phyloP scores from a whole-genome alignment of 208 protist species.

The Leishmania tarentolae region DNA sequence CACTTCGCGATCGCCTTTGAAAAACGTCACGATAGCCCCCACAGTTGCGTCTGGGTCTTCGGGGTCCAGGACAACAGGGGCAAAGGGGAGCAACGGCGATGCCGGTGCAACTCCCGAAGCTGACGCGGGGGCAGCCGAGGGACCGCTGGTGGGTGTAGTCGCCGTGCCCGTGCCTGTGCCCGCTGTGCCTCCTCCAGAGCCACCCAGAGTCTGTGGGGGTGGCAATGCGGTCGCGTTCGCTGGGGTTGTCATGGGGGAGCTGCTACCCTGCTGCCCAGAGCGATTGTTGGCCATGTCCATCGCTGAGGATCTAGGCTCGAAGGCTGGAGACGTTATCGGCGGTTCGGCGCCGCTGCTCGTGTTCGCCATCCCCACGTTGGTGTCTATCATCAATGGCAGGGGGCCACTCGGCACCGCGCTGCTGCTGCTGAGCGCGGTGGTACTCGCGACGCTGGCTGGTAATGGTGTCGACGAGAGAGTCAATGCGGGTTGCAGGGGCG shows the following conservation, averaged over 20 bases:
- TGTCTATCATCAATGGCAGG: neutral
- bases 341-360: slow-evolving; percentile 12
- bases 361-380: slow-evolving; percentile 7
- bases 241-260: neutral
- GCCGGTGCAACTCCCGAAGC: slow-evolving; percentile 5
- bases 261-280: neutral
- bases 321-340: slow-evolving; percentile 24
- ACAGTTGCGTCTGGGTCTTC: slow-evolving; percentile 35
- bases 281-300: slow-evolving; percentile 14
- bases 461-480: slow-evolving; percentile 10
- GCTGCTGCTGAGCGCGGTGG: neutral
- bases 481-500: slow-evolving; percentile 25
- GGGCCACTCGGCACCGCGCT: neutral
- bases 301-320: slow-evolving; percentile 26
- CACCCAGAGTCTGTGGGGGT: neutral
- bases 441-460: slow-evolving; percentile 11
- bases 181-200: neutral
- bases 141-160: slow-evolving; percentile 6
- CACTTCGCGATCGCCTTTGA: slow-evolving; percentile 35
- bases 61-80: slow-evolving; percentile 26
- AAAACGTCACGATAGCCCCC: slow-evolving; percentile 52
- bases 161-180: slow-evolving; percentile 3
- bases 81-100: slow-evolving; percentile 22
- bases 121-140: slow-evolving; percentile 7
- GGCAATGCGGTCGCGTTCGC: slow-evolving; percentile 6